Evolutionary conservation across 805 yeast species (phyloP).

Genomic region (Yueomyces sp.): DNA sequence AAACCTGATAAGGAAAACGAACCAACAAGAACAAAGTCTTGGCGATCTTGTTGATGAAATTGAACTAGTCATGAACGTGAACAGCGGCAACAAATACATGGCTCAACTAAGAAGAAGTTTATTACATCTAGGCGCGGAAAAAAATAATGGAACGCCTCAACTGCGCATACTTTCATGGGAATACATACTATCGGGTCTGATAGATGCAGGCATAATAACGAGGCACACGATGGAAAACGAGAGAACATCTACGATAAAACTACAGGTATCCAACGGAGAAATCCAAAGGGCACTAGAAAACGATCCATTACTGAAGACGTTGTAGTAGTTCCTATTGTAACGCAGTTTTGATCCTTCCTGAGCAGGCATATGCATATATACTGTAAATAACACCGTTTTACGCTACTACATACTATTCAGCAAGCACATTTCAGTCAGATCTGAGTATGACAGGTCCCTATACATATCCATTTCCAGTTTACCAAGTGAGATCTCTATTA

Average conservation of each 20-base stretch:
- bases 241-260: conserved; percentile 46
- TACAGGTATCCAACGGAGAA: conserved; percentile 63
- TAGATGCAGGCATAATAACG: conserved; percentile 64
- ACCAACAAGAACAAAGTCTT: conserved; percentile 53
- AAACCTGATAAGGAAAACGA: conserved; percentile 49
- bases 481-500: too few species aligned
- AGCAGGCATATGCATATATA: background rate
- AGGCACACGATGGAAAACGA: conserved; percentile 60
- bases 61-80: conserved; percentile 36
- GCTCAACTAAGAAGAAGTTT: conserved; percentile 19
- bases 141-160: conserved; percentile 30
- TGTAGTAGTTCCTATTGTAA: conserved; percentile 2
- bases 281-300: conserved; percentile 43
- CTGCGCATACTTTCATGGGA: conserved; percentile 42
- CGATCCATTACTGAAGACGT: conserved; percentile 34
- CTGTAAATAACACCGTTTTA: too few species aligned
- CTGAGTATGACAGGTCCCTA: too few species aligned
- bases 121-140: conserved; percentile 1
- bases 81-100: conserved; percentile 18
- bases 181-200: conserved; percentile 50
- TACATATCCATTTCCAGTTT: too few species aligned
- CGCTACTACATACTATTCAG: too few species aligned
- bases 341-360: background rate
- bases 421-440: too few species aligned
- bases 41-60: conserved; percentile 76